Evolutionary conservation across 768 basidiomycete genomes (phyloP), one percentile per base, ranked within the genome.

Genomic region (Lactarius sanguifluus): DNA sequence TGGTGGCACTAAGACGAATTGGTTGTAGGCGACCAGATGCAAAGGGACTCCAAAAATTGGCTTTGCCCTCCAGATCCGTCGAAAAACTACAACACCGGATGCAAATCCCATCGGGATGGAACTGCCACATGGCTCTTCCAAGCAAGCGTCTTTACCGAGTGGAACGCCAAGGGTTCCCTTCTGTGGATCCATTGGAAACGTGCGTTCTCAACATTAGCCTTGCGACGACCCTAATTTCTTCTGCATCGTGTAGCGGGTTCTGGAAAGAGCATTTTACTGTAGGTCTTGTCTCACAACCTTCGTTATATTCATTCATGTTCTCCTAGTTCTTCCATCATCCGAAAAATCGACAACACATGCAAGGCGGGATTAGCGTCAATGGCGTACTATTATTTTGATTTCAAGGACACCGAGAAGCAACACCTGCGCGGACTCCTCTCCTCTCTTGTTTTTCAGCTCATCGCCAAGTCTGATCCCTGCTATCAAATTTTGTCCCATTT

Each of bases 51-150:
- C 23, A 30, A 13, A 4, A 13, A 28, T 15, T 65, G 64, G 64
- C 59, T 65, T 12, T 43, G n/a, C 6, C 64, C 64, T 2, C 64
- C 64, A 23, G 59, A 65, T 16, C 64, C 64, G n/a, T 65, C 38
- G 41, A 25, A 25, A 20, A 57, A 57, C 32, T 36, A 57, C 43
- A 65, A 45, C 59, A 55, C 23, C 10, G 64, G 30, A 1, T 34
- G n/a, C 3, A 40, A 47, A 16, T 23, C 12, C 20, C 64, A 56
- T 8, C 64, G 25, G n/a, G 41, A 20, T n/a, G 59, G 40, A 54
- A 60, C 59, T 0, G 28, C 58, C 10, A 55, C n/a, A 6, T 65
- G 64, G 64, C 55, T 40, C 30, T 54, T 60, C 32, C 2, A 23
- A 41, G 30, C n/a, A 4, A 23, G 16, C 16, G 6, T 28, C 4